These are phyloP conservation scores for Diaporthe ampelina DNA, from an alignment of 2,329 filamentous ascomycete species.

Conservation along the genomic window DNA sequence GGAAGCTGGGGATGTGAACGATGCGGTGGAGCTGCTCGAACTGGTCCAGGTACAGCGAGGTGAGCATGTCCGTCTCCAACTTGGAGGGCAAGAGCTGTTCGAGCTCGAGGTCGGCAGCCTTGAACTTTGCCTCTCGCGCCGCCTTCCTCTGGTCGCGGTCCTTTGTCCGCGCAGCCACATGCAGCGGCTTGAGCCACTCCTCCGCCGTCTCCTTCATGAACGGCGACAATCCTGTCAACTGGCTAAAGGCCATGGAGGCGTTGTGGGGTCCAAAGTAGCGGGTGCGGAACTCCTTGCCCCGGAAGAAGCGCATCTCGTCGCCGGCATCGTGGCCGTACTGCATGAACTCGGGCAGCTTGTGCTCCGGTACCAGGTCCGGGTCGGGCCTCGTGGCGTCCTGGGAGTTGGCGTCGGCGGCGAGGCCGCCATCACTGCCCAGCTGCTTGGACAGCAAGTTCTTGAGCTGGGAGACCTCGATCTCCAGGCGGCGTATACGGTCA, in stretches of 20 bases:
- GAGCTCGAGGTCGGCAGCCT: slow-evolving; percentile 62
- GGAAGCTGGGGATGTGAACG: slow-evolving; percentile 71
- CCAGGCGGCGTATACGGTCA: slow-evolving; percentile 71
- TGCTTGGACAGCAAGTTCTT: slow-evolving; percentile 65
- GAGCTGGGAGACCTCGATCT: slow-evolving; percentile 71
- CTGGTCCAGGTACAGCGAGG: slow-evolving; percentile 66
- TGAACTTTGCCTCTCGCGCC: slow-evolving; percentile 65
- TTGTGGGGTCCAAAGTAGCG: slow-evolving; percentile 73
- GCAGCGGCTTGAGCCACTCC: slow-evolving; percentile 71
- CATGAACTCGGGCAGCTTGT: slow-evolving; percentile 50
- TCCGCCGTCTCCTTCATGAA: slow-evolving; percentile 75
- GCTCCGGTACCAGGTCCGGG: slow-evolving; percentile 40
- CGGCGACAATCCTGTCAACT: slow-evolving; percentile 67
- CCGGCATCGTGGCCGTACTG: slow-evolving; percentile 50
- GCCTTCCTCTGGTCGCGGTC: slow-evolving; percentile 67
- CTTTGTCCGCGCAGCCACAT: slow-evolving; percentile 66
- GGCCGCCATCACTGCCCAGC: slow-evolving; percentile 45
- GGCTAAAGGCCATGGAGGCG: slow-evolving; percentile 70
- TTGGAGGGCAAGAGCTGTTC: slow-evolving; percentile 64
- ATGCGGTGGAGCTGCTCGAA: slow-evolving; percentile 70
- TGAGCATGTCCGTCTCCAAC: slow-evolving; percentile 63
- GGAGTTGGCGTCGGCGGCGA: slow-evolving; percentile 45
- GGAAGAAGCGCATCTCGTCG: slow-evolving; percentile 69
- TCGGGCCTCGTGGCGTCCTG: slow-evolving; percentile 44
- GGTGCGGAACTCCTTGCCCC: slow-evolving; percentile 71